Conservation (phyloP, 257 asterid species). For the Sherardia arvensis region DNA sequence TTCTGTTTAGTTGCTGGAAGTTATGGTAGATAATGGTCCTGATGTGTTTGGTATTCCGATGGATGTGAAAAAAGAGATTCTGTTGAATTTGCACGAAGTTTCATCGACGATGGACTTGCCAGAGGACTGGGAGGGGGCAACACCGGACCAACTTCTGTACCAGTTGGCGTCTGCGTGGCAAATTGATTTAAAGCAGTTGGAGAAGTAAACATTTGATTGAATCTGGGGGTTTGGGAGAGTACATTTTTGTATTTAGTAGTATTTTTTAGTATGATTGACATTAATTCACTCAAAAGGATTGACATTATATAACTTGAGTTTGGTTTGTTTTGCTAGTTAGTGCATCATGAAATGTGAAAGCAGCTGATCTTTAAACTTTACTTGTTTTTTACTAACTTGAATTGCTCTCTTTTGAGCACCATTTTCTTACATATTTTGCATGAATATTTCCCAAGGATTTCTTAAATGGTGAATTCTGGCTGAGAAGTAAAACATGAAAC, state of each 20-base stretch:
- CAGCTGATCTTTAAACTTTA: background rate
- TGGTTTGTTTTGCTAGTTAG: background rate
- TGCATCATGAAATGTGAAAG: background rate
- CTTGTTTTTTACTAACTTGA: background rate
- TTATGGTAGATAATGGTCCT: slow-evolving; percentile 59
- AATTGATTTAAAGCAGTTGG: slow-evolving; percentile 62
- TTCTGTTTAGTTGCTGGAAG: slow-evolving; percentile 61
- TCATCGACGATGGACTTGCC: slow-evolving; percentile 53
- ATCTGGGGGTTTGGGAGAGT: background rate
- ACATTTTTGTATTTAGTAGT: slow-evolving; percentile 9
- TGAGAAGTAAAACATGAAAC: too few species aligned
- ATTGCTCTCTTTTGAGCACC: background rate
- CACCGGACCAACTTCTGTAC: slow-evolving; percentile 63
- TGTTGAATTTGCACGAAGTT: slow-evolving; percentile 68
- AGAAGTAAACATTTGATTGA: slow-evolving; percentile 26
- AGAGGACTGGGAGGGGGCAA: slow-evolving; percentile 92
- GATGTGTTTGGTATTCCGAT: slow-evolving; percentile 53
- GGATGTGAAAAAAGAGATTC: slow-evolving; percentile 62
- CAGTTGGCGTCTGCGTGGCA: slow-evolving; percentile 92
- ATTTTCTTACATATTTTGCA: too few species aligned
- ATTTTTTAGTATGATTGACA: background rate
- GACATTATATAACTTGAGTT: background rate
- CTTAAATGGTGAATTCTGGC: too few species aligned
- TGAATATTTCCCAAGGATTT: too few species aligned
- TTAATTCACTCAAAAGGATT: background rate